Conservation (phyloP, 1,284 basidiomycete species). For the Ceratobasidium sp. region DNA sequence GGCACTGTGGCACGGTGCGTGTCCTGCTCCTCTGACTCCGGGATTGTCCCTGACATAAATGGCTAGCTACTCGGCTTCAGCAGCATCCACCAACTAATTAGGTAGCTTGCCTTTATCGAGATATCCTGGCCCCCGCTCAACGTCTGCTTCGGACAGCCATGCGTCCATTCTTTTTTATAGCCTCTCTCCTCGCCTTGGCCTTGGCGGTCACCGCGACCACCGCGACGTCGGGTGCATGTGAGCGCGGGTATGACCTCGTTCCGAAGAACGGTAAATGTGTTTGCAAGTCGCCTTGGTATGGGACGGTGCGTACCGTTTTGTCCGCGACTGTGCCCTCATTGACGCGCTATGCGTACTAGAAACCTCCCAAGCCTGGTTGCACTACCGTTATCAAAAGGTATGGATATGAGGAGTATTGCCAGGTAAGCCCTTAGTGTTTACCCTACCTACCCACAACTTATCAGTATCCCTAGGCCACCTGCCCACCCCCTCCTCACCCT, state of each 20-base stretch:
- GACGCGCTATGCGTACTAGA: no score
- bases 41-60: neutral
- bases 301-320: no score
- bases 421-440: no score
- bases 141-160: neutral
- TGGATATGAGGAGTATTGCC: no score
- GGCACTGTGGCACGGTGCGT: neutral
- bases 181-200: conserved; percentile 16
- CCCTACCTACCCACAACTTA: no score
- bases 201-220: neutral
- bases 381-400: no score
- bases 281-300: neutral
- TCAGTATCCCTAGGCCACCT: neutral
- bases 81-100: neutral
- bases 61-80: neutral
- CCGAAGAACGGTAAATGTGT: neutral
- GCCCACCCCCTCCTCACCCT: conserved; percentile 18
- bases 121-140: neutral
- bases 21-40: neutral
- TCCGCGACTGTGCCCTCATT: no score
- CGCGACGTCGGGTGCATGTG: neutral
- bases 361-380: no score
- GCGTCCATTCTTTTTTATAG: conserved; percentile 27
- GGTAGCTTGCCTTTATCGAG: neutral
- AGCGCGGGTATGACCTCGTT: neutral